phyloP scores from a whole-genome alignment of 164 flowering plant genomes.

The Chimonanthus salicifolius region DNA sequence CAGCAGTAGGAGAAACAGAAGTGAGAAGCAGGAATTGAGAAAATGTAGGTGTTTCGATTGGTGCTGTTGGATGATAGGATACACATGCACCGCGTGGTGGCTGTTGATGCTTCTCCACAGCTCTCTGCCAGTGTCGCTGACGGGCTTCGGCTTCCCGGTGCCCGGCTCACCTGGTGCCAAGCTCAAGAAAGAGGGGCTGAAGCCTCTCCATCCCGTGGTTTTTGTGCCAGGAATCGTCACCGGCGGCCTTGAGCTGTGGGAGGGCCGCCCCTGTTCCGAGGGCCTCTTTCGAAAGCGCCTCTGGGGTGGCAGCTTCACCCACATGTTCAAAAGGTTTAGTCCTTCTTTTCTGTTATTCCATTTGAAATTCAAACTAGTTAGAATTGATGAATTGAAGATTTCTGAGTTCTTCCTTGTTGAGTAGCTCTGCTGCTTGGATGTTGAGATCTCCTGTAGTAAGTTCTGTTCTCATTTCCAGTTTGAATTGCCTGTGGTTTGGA shows the following conservation, averaged over 20 bases:
- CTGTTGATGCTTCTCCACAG: conserved; percentile 50
- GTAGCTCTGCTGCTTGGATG: too few relatives aligned
- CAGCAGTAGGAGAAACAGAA: conserved; percentile 4
- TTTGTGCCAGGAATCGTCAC: conserved; percentile 97
- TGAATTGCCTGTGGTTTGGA: neutral
- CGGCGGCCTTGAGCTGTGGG: conserved; percentile 95
- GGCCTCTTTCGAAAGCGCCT: conserved; percentile 88
- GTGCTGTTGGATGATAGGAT: conserved; percentile 64
- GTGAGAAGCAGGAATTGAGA: too few relatives aligned
- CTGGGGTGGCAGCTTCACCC: conserved; percentile 97
- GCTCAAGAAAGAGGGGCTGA: conserved; percentile 66
- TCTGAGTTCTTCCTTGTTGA: too few relatives aligned
- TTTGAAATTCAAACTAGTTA: too few relatives aligned
- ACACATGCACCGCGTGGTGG: conserved; percentile 59
- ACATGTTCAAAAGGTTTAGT: conserved; percentile 74
- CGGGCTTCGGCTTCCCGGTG: conserved; percentile 72
- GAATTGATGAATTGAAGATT: too few relatives aligned
- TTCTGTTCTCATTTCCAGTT: neutral
- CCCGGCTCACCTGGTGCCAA: conserved; percentile 92
- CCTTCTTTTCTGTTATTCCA: neutral
- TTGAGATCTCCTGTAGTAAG: too few relatives aligned
- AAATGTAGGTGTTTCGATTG: conserved; percentile 43
- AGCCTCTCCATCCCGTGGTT: conserved; percentile 82
- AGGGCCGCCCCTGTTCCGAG: conserved; percentile 81
- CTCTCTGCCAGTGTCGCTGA: conserved; percentile 84